Evolutionary conservation across 495 filamentous ascomycete species (phyloP).

Genomic region (Xylaria bambusicola): DNA sequence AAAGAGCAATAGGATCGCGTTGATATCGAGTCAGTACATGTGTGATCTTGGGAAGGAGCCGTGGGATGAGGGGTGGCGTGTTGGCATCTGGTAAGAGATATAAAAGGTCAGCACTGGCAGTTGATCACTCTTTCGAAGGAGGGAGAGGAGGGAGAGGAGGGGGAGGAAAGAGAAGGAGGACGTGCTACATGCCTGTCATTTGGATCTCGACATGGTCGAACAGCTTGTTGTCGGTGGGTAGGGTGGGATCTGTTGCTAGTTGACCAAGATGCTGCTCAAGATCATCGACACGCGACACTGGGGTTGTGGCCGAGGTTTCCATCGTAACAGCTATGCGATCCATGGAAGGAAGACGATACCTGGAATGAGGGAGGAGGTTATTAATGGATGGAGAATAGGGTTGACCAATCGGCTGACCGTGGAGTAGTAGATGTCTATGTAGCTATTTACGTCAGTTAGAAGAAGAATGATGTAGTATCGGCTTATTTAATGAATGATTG

Average conservation of each 20-base stretch:
- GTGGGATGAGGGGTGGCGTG: constrained; percentile 47
- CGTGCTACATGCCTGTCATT: constrained; percentile 42
- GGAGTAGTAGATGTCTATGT: too few species aligned
- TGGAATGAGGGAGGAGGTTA: too few species aligned
- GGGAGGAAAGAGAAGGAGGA: background rate
- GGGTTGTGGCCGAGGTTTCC: constrained; percentile 33
- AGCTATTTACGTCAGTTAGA: too few species aligned
- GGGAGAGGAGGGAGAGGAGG: constrained; percentile 1
- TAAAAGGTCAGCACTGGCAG: too few species aligned
- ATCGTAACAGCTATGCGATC: constrained; percentile 28
- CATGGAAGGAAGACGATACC: too few species aligned
- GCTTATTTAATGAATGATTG: too few species aligned
- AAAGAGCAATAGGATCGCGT: constrained; percentile 53
- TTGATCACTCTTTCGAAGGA: too few species aligned
- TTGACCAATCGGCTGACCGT: too few species aligned
- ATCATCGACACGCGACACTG: constrained; percentile 49
- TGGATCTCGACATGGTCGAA: constrained; percentile 59
- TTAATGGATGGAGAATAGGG: too few species aligned
- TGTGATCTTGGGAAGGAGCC: constrained; percentile 52
- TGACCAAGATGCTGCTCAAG: constrained; percentile 52
- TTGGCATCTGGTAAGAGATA: constrained; percentile 39
- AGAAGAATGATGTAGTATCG: too few species aligned
- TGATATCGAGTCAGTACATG: constrained; percentile 50
- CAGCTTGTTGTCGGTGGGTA: constrained; percentile 45
- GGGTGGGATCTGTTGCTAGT: constrained; percentile 40